A percentile compares a stretch with the other conserved stretches of the same genome.
Evolutionary conservation across 257 asterid species (phyloP).

Genomic region (Solanum rostratum): DNA sequence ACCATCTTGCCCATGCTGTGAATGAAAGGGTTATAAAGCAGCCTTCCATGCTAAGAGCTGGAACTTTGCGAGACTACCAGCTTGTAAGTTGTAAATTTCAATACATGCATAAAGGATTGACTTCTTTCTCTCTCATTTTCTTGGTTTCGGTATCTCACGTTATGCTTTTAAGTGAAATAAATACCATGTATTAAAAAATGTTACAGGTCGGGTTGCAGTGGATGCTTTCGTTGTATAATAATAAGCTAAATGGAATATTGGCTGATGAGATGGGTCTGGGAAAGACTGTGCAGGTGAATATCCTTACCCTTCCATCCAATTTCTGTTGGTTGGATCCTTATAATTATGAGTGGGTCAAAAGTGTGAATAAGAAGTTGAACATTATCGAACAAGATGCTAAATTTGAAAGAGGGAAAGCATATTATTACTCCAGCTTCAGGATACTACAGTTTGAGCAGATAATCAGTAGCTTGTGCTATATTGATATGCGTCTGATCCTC

Average conservation of each 20-base stretch:
- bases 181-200: conserved; percentile 7
- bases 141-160: background rate
- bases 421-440: background rate
- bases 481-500: background rate
- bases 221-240: conserved; percentile 97
- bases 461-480: background rate
- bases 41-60: conserved; percentile 96
- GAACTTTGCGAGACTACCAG: conserved; percentile 94
- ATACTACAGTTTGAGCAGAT: background rate
- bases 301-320: background rate
- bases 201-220: conserved; percentile 99
- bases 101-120: background rate
- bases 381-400: background rate
- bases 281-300: conserved; percentile 92
- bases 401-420: background rate
- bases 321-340: background rate
- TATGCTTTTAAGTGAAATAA: conserved; percentile 5
- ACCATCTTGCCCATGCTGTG: conserved; percentile 97
- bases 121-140: background rate
- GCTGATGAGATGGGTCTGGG: conserved; percentile 99
- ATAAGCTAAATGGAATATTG: conserved; percentile 93
- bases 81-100: conserved; percentile 49
- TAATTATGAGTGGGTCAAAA: background rate
- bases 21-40: conserved; percentile 86
- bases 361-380: background rate